These are phyloP conservation scores for Telopea speciosissima DNA, from an alignment of 177 flowering plant species.

Conservation along the genomic window DNA sequence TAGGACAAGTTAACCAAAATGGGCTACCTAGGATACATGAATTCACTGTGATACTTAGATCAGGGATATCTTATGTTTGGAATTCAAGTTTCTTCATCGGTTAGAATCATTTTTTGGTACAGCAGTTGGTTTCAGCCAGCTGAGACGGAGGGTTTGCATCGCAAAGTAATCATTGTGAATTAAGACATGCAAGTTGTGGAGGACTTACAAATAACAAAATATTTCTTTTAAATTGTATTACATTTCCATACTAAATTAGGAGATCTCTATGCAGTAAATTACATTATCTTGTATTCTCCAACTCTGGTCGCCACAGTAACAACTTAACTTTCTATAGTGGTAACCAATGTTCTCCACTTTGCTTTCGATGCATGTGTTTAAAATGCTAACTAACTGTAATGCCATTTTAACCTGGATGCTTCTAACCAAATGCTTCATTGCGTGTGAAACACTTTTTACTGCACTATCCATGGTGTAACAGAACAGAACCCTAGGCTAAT, in stretches of 20 bases:
- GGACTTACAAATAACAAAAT: not conserved
- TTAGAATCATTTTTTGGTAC: not conserved
- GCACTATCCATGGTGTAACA: not conserved
- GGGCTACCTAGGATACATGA: not conserved
- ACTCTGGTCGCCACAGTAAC: not conserved
- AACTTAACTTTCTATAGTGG: not conserved
- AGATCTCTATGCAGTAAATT: not conserved
- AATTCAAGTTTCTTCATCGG: not conserved
- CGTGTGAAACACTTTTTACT: not conserved
- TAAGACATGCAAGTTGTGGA: not conserved
- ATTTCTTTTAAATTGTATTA: not conserved
- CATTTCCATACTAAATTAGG: not conserved
- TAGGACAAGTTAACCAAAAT: not conserved
- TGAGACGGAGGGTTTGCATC: not conserved
- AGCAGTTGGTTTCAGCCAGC: not conserved
- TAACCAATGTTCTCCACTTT: not conserved
- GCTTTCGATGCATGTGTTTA: not conserved
- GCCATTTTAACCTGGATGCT: not conserved
- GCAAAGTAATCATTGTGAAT: too few relatives aligned
- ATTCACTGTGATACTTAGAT: not conserved
- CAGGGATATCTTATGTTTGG: not conserved
- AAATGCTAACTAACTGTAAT: not conserved
- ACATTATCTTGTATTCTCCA: not conserved
- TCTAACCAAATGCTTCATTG: not conserved
- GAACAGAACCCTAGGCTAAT: too few relatives aligned